Evolutionary conservation across 2,329 filamentous ascomycete species (phyloP).

Genomic region (Bertia moriformis): DNA sequence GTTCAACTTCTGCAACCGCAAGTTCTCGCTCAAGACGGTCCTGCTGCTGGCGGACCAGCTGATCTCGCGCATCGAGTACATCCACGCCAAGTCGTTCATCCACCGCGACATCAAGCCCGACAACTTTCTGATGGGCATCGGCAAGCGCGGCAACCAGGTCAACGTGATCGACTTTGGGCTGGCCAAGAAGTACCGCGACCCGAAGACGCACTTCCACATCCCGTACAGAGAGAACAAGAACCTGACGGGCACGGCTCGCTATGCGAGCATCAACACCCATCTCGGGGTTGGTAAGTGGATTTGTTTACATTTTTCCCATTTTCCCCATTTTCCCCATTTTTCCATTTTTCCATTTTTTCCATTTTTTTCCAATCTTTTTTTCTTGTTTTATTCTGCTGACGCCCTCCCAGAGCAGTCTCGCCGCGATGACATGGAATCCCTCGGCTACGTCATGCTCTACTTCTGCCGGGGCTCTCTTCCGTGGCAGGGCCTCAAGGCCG

Average conservation of each 20-base stretch:
- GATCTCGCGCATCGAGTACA: constrained; percentile 98
- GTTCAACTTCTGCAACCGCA: constrained; percentile 99
- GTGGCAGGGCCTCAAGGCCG: constrained; percentile 97
- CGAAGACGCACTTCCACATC: constrained; percentile 99
- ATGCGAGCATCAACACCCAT: constrained; percentile 98
- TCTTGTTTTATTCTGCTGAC: background rate
- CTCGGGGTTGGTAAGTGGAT: constrained; percentile 51
- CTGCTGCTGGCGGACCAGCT: constrained; percentile 91
- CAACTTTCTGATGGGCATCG: constrained; percentile 99
- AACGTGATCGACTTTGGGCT: constrained; percentile 98
- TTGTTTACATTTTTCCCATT: background rate
- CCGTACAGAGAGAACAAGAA: constrained; percentile 99
- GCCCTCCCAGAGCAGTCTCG: constrained; percentile 68
- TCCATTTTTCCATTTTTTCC: too few species aligned
- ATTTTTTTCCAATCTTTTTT: constrained; percentile 2
- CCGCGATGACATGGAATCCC: constrained; percentile 97
- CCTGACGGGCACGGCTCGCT: constrained; percentile 93
- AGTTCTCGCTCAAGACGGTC: constrained; percentile 97
- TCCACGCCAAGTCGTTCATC: constrained; percentile 98
- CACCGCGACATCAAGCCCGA: constrained; percentile 99
- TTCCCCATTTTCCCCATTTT: too few species aligned
- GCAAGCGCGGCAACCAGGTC: constrained; percentile 97
- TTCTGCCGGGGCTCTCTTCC: constrained; percentile 98
- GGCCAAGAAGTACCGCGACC: constrained; percentile 98
- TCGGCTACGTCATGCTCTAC: constrained; percentile 99